A percentile compares a stretch with the other conserved stretches of the same genome.
phyloP scores from a whole-genome alignment of 2,329 filamentous ascomycete species.

The Xylariales sp. region DNA sequence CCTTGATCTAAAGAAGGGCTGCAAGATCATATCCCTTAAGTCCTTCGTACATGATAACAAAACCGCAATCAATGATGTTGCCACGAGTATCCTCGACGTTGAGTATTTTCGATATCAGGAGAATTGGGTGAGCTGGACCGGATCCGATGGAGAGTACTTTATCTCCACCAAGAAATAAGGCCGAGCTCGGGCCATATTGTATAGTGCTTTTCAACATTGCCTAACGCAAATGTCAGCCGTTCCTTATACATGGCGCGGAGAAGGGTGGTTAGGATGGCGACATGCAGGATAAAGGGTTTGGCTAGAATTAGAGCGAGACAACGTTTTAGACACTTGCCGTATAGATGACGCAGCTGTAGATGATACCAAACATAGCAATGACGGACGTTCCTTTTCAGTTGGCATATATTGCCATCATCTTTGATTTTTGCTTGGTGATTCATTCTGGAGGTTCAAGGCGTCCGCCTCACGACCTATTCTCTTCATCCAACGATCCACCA shows the following conservation, averaged over 20 bases:
- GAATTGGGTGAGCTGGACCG: slow-evolving; percentile 91
- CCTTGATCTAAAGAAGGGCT: slow-evolving; percentile 90
- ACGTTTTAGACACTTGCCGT: slow-evolving; percentile 44
- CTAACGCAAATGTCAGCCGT: slow-evolving; percentile 32
- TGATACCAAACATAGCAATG: slow-evolving; percentile 43
- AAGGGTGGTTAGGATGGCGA: slow-evolving; percentile 21
- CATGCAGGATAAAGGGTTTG: slow-evolving; percentile 38
- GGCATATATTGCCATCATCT: slow-evolving; percentile 39
- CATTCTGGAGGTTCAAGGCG: slow-evolving; percentile 79
- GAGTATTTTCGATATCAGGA: slow-evolving; percentile 71
- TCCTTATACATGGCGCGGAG: slow-evolving; percentile 31
- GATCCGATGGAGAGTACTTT: slow-evolving; percentile 84
- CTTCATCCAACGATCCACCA: slow-evolving; percentile 92
- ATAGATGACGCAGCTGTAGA: slow-evolving; percentile 42
- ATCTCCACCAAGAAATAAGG: slow-evolving; percentile 80
- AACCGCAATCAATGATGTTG: slow-evolving; percentile 81
- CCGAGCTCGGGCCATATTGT: slow-evolving; percentile 6
- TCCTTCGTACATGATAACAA: slow-evolving; percentile 87
- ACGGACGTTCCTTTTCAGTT: slow-evolving; percentile 19
- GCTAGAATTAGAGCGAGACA: slow-evolving; percentile 34
- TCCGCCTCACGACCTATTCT: slow-evolving; percentile 88
- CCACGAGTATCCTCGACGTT: slow-evolving; percentile 80
- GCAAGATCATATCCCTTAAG: slow-evolving; percentile 90
- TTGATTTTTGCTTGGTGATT: slow-evolving; percentile 52
- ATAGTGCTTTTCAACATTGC: slow-evolving; percentile 12